Conservation (phyloP, 148 eudicot genomes). For the Silene conica region DNA sequence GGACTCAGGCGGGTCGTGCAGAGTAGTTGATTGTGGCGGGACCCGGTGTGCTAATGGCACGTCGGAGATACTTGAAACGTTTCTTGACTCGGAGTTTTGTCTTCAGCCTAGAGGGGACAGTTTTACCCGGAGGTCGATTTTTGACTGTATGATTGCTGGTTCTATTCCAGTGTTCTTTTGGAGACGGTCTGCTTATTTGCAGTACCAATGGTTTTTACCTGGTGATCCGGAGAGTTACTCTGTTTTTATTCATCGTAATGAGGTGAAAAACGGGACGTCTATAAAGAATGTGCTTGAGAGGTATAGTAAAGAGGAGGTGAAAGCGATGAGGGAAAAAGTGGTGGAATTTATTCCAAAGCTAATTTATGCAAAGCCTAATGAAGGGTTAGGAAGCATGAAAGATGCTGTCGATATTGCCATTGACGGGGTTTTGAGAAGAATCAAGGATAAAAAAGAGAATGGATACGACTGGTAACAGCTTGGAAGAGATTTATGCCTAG, state of each 20-base stretch:
- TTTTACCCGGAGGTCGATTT: conserved; percentile 75
- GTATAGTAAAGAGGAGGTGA: conserved; percentile 43
- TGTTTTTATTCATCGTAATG: conserved; percentile 73
- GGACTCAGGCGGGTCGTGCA: conserved; percentile 42
- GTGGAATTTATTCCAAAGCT: conserved; percentile 66
- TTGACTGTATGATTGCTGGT: conserved; percentile 95
- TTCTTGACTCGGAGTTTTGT: conserved; percentile 75
- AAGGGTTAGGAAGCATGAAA: conserved; percentile 46
- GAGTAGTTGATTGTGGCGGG: conserved; percentile 65
- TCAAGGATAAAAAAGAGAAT: conserved; percentile 43
- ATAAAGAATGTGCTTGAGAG: conserved; percentile 48
- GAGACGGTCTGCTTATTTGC: conserved; percentile 73
- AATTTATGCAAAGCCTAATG: conserved; percentile 49
- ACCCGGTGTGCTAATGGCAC: conserved; percentile 56
- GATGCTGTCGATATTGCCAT: conserved; percentile 83
- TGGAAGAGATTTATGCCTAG: background rate
- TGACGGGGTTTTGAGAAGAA: conserved; percentile 61
- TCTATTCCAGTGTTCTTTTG: conserved; percentile 93
- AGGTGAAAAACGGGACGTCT: conserved; percentile 61
- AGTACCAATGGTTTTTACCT: conserved; percentile 85
- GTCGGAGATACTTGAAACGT: conserved; percentile 51
- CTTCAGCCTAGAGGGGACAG: conserved; percentile 92
- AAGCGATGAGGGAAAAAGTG: conserved; percentile 72
- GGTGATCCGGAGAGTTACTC: conserved; percentile 77
- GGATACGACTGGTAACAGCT: conserved; percentile 43